Base-by-base conservation (phyloP, 2,329 filamentous ascomycete genomes). In the Lecanicillium sp. region DNA sequence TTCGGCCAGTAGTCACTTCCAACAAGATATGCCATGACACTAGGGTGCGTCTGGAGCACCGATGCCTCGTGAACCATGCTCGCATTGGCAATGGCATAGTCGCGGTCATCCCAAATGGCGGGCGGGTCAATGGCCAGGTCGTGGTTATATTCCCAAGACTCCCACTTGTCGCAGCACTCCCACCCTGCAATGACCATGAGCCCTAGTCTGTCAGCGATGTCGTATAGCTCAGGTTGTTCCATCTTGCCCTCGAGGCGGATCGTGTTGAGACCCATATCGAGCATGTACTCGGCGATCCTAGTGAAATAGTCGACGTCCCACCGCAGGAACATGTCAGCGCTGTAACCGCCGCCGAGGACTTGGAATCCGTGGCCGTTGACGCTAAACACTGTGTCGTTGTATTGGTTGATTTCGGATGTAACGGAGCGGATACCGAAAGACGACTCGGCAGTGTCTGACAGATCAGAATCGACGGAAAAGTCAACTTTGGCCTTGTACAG, bases 131-230 rank as follows among this genome's bases (percentile, higher is more conserved):
- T 47, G 7, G 57, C 44, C 6, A 71, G 46, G 34, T 81, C 70
- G 11, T 71, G 53, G 46, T 81, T 81, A 52, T 80, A 79, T 35
- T 49, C 53, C 76, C 76, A 82, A 0, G 69, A 72, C 49, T 82
- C 78, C 78, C 78, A 82, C 51, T 81, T 81, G 47, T 81, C 73
- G 51, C 78, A 82, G 53, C 78, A 82, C 44, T 81, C 77, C 76
- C 77, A 82, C 0, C 78, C 78, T 0, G 75, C 61, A 28, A 82
- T 59, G 0, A 81, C 55, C 74, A 82, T 79, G 27, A 81, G 49
- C 0, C 78, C 78, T 48, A 79, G 58, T 3, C 65, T 60, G 47
- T 81, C 76, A 1, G 77, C 72, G 2, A 79, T 58, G 1, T 72
- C 62, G 48, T 80, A 82, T 1, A 82, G 56, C 44, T 73, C 68